phyloP scores from a whole-genome alignment of 2,329 filamentous ascomycete genomes.

The Tolypocladium pustulatum region DNA sequence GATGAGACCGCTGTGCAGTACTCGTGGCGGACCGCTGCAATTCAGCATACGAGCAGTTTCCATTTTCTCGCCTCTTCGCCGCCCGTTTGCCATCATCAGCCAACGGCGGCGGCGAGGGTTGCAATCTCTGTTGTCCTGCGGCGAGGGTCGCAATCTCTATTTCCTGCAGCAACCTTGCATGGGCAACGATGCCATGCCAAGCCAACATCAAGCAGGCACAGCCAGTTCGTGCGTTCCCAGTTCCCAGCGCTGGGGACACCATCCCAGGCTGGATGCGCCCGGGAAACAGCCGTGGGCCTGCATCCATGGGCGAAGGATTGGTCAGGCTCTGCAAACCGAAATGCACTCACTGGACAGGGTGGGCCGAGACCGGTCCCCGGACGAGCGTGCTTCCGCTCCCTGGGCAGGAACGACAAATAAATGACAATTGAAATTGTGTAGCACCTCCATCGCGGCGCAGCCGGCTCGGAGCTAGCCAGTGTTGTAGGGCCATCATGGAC shows the following conservation, averaged over 20 bases:
- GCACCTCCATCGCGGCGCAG: not conserved
- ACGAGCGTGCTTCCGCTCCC: not conserved
- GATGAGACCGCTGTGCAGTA: not conserved
- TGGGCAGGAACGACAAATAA: not conserved
- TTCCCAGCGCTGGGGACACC: not conserved
- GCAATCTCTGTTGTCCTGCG: not conserved
- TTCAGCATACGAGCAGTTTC: not conserved
- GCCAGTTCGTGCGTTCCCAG: not conserved
- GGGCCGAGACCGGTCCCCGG: not conserved
- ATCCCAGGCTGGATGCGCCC: not conserved
- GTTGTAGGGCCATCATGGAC: not conserved
- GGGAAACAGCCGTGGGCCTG: not conserved
- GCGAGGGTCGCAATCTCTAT: not conserved
- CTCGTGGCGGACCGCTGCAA: not conserved
- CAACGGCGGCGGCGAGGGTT: not conserved
- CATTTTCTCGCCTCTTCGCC: not conserved
- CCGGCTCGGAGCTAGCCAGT: not conserved
- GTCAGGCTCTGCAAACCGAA: not conserved
- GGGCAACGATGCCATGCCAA: not conserved
- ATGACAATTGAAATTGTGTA: not conserved
- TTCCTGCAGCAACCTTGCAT: not conserved
- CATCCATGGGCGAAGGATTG: not conserved
- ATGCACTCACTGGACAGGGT: not conserved
- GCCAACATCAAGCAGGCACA: not conserved
- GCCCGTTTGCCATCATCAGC: not conserved